Conservation (phyloP, 306 rosid genomes). For the Glycine soja region DNA sequence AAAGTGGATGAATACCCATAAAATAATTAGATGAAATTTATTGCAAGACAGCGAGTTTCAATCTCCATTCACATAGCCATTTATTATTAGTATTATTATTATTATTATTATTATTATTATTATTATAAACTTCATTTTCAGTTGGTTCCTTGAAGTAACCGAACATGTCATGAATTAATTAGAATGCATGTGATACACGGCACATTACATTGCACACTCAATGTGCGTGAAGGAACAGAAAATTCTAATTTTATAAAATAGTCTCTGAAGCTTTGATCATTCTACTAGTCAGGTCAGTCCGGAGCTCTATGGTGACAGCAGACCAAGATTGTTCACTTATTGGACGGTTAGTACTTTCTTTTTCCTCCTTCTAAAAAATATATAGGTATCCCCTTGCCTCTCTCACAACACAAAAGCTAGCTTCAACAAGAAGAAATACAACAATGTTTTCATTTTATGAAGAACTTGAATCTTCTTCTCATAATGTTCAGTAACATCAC, state of each 20-base stretch:
- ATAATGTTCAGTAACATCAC: background rate
- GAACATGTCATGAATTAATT: constrained; percentile 15
- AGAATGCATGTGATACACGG: constrained; percentile 11
- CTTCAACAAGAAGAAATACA: background rate
- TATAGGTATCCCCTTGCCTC: background rate
- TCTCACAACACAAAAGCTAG: background rate
- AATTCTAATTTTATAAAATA: background rate
- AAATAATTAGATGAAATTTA: background rate
- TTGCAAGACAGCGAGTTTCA: background rate
- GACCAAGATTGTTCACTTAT: constrained; percentile 92
- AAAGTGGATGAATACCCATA: background rate
- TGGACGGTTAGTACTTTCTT: constrained; percentile 77
- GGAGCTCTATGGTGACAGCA: constrained; percentile 97
- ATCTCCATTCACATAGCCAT: background rate
- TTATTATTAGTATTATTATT: background rate
- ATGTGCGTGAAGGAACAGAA: background rate
- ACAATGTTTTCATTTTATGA: background rate
- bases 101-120: background rate
- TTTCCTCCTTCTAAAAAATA: background rate
- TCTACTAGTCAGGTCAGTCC: constrained; percentile 99
- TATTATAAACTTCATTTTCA: background rate
- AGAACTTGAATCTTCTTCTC: background rate
- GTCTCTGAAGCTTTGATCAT: constrained; percentile 70
- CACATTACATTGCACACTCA: background rate
- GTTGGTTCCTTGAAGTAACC: constrained; percentile 30